These are phyloP conservation scores for Persicaria maculosa DNA, from an alignment of 148 eudicot species.

Conservation along the genomic window DNA sequence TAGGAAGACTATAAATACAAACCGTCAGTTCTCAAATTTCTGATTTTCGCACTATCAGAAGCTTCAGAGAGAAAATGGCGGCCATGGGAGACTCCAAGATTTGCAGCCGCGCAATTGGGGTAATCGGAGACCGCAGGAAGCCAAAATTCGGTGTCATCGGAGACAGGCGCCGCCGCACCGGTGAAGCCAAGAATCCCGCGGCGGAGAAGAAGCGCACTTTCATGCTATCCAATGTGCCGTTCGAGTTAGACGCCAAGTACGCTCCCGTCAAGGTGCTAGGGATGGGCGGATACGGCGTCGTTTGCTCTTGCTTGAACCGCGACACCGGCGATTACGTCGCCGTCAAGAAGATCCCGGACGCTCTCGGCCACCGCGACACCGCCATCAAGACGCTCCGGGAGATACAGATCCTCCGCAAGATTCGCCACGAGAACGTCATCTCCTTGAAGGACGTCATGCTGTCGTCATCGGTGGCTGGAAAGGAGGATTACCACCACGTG, in stretches of 20 bases:
- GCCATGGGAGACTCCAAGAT: too few species aligned
- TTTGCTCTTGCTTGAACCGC: slow-evolving; percentile 22
- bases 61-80: too few species aligned
- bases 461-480: not conserved
- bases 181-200: too few species aligned
- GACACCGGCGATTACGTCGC: slow-evolving; percentile 33
- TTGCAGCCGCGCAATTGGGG: too few species aligned
- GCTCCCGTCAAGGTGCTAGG: slow-evolving; percentile 24
- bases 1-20: too few species aligned
- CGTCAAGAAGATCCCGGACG: slow-evolving; percentile 34
- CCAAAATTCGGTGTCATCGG: too few species aligned
- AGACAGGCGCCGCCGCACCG: too few species aligned
- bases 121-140: too few species aligned
- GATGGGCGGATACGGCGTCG: slow-evolving; percentile 34
- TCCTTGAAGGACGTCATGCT: slow-evolving; percentile 36
- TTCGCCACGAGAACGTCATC: slow-evolving; percentile 36
- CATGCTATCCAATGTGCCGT: not conserved
- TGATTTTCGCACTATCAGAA: too few species aligned
- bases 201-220: too few species aligned
- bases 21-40: too few species aligned
- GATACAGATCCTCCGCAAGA: slow-evolving; percentile 20
- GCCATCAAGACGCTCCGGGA: slow-evolving; percentile 29
- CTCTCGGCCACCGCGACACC: slow-evolving; percentile 9
- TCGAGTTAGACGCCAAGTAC: slow-evolving; percentile 31
- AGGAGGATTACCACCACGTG: slow-evolving; percentile 22